Conservation (phyloP, 139 green algal species). For the Tetraselmis chui region DNA sequence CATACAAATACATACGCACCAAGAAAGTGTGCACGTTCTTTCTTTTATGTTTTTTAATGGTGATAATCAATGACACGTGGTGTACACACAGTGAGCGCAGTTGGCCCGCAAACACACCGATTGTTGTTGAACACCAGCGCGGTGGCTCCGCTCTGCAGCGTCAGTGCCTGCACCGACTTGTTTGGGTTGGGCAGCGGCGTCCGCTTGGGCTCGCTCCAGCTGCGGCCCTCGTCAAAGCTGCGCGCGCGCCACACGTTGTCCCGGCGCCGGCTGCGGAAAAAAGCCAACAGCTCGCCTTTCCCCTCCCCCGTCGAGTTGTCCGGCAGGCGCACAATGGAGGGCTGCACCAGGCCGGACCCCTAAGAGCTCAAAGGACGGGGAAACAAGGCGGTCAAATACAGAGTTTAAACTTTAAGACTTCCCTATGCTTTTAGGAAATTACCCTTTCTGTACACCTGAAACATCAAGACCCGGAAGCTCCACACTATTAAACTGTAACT, state of each 20-base stretch:
- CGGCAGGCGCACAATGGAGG: neutral
- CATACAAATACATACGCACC: no score
- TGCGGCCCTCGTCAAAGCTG: conserved; percentile 3
- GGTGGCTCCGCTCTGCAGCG: conserved; percentile 4
- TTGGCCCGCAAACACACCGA: no score
- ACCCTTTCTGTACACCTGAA: no score
- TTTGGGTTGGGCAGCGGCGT: conserved; percentile 8
- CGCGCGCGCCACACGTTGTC: neutral
- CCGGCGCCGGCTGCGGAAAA: neutral
- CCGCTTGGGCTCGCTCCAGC: conserved; percentile 1
- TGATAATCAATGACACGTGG: no score
- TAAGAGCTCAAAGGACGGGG: neutral
- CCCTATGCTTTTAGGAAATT: no score
- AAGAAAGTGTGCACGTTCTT: no score
- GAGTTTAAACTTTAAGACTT: no score
- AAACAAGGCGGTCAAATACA: no score
- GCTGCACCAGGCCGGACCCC: neutral
- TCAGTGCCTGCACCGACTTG: neutral
- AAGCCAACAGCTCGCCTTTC: neutral
- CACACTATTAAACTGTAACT: no score
- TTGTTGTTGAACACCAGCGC: conserved; percentile 14
- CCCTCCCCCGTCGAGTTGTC: neutral
- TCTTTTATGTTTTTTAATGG: no score
- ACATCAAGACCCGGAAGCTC: no score
- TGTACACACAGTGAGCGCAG: no score